Evolutionary conservation across 164 flowering plant species (phyloP).

Genomic region (Tetracentron sinense): DNA sequence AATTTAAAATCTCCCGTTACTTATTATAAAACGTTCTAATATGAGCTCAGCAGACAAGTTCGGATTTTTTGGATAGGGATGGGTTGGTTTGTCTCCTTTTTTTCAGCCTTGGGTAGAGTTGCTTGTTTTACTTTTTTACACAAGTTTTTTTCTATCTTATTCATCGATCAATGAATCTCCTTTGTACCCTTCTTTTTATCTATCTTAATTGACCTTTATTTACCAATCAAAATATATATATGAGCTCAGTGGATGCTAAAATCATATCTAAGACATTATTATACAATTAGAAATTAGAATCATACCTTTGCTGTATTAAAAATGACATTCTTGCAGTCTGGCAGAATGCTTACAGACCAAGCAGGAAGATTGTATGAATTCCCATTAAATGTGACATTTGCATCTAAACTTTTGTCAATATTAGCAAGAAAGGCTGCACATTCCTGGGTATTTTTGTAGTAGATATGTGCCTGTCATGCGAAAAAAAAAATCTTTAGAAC

Average conservation of each 20-base stretch:
- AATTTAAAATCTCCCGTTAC: no score
- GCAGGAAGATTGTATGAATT: slow-evolving; percentile 49
- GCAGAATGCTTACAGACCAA: slow-evolving; percentile 83
- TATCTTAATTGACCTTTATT: no score
- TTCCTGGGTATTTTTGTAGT: slow-evolving; percentile 30
- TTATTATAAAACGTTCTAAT: background rate
- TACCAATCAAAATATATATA: no score
- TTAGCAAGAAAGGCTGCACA: slow-evolving; percentile 80
- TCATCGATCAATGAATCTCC: no score
- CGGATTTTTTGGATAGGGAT: no score
- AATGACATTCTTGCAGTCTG: slow-evolving; percentile 60
- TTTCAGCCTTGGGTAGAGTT: no score
- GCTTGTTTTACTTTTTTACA: no score
- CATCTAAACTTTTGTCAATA: slow-evolving; percentile 31
- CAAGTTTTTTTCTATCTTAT: no score
- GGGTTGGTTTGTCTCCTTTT: no score
- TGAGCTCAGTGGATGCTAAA: no score
- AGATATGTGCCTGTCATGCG: slow-evolving; percentile 47
- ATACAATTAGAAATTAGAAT: background rate
- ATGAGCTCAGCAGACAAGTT: no score
- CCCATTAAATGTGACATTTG: slow-evolving; percentile 48
- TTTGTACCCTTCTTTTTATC: no score
- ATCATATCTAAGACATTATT: background rate
- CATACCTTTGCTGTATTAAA: slow-evolving; percentile 66
- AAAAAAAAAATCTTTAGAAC: slow-evolving; percentile 2